Evolutionary conservation across 2,329 filamentous ascomycete species (phyloP), one percentile per base, ranked within the genome.

Genomic region (Stagonosporopsis vannaccii): DNA sequence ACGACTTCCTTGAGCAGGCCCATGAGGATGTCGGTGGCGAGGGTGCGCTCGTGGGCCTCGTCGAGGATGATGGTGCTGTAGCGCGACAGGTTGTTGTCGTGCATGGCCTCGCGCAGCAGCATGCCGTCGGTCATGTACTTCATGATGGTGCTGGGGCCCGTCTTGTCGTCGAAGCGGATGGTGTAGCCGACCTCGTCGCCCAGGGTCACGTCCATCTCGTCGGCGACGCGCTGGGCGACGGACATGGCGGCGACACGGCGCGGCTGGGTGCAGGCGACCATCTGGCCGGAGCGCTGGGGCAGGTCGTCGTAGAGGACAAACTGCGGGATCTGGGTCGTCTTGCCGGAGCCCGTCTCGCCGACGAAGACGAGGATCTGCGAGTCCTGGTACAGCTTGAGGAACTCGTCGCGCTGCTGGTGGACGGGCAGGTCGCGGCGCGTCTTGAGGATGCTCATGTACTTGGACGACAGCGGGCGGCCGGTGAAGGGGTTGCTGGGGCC

Each of bases 111-210:
- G 80, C 95, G 86, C 78, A 97, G 88, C 74, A 99, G 85, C 91
- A 98, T 98, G 77, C 95, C 95, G 70, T 99, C 95, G 15, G 95
- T 99, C 94, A 99, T 97, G 80, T 99, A 99, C 80, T 99, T 99
- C 81, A 99, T 97, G 71, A 89, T 91, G 1, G 95, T 99, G 17
- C 88, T 84, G 2, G 91, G 87, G 62, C 89, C 91, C 0, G 94
- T 97, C 73, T 89, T 90, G 78, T 99, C 95, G 72, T 99, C 95
- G 73, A 99, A 99, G 74, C 95, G 91, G 72, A 99, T 97, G 7
- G 91, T 97, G 75, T 99, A 99, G 51, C 95, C 95, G 60, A 99
- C 94, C 74, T 97, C 93, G 52, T 93, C 87, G 30, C 95, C 95
- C 12, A 98, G 84, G 61, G 89, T 85, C 67, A 94, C 97, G 15